Conservation (phyloP, 768 basidiomycete genomes). For the Astraeus odoratus region DNA sequence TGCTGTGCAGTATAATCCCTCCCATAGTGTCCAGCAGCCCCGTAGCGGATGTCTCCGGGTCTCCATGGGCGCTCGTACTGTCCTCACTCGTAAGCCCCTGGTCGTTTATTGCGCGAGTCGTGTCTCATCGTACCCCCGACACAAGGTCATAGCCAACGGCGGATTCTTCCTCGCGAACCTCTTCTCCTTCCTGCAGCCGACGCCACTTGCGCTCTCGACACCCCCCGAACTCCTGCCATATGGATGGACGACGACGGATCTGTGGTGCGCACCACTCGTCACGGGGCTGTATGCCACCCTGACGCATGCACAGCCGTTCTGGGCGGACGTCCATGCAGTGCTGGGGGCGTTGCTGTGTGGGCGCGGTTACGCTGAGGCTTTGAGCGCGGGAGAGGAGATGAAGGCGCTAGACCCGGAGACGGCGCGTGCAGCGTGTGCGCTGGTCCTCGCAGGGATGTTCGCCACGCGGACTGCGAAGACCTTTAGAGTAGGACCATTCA, state of each 20-base stretch:
- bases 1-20: conserved; percentile 74
- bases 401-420: conserved; percentile 53
- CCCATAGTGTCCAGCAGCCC: conserved; percentile 53
- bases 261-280: conserved; percentile 78
- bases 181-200: conserved; percentile 70
- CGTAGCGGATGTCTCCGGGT: conserved; percentile 44
- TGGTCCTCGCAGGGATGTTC: conserved; percentile 58
- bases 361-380: conserved; percentile 12
- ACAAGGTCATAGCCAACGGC: conserved; percentile 63
- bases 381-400: conserved; percentile 15
- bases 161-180: conserved; percentile 78
- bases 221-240: conserved; percentile 75
- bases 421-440: conserved; percentile 67
- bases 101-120: neutral
- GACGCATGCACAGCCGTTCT: conserved; percentile 84
- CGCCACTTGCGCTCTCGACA: conserved; percentile 58
- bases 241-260: conserved; percentile 81
- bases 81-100: conserved; percentile 54
- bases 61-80: conserved; percentile 73
- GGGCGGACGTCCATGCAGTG: conserved; percentile 52
- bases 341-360: conserved; percentile 42
- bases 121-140: neutral
- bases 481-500: conserved; percentile 31
- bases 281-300: conserved; percentile 76
- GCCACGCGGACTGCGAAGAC: conserved; percentile 58